A percentile compares a stretch with the other conserved stretches of the same genome.
These are phyloP conservation scores for Castanea mollissima DNA, from an alignment of 306 rosid genomes.

Conservation along the genomic window DNA sequence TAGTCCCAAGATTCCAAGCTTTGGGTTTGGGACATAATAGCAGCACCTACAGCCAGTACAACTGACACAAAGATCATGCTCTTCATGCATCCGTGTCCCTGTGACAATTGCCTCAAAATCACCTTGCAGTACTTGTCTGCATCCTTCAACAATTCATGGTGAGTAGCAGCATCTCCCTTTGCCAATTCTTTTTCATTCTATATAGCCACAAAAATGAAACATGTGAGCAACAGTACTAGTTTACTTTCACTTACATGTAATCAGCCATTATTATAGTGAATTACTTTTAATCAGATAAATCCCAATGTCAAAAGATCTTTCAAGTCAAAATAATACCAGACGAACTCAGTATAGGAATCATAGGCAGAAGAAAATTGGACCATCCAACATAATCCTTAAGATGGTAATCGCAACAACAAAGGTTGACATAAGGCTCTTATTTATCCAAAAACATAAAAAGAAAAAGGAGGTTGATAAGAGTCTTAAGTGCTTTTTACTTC, in stretches of 20 bases:
- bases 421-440: background rate
- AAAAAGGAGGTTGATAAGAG: background rate
- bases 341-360: background rate
- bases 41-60: conserved; percentile 33
- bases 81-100: conserved; percentile 42
- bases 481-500: background rate
- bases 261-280: background rate
- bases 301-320: background rate
- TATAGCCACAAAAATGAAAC: background rate
- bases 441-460: too few species aligned
- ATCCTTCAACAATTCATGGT: conserved; percentile 32
- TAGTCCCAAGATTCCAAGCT: conserved; percentile 37
- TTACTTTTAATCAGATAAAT: background rate
- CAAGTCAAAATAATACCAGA: background rate
- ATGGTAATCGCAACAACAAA: background rate
- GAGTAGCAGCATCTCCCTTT: conserved; percentile 22
- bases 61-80: conserved; percentile 34
- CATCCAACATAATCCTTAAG: background rate
- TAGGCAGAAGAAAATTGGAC: background rate
- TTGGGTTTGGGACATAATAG: conserved; percentile 38
- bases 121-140: conserved; percentile 43
- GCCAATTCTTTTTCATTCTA: conserved; percentile 41
- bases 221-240: background rate
- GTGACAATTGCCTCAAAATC: conserved; percentile 31
- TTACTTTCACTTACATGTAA: background rate